Base-by-base conservation (phyloP, 2,329 filamentous ascomycete species). In the Botrytis galanthina region DNA sequence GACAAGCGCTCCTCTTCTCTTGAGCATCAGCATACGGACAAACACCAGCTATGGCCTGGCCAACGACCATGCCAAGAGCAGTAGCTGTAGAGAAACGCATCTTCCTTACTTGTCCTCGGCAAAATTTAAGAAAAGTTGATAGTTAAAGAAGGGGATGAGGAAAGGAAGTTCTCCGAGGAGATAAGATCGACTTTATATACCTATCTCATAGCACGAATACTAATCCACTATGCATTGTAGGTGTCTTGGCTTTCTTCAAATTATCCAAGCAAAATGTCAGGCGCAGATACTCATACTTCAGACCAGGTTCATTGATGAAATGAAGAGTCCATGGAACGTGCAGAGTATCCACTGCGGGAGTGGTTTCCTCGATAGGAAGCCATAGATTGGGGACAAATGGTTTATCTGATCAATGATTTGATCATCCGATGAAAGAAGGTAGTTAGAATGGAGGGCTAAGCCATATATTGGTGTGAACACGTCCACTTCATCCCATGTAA, bases 21-120 rank as follows among this genome's bases (percentile, higher is more conserved):
- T 63, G 61, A 63, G 61, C 37, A 63, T 63, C 61, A 32, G 37
- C 26, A 44, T 63, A 63, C 44, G 61, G 39, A 26, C 26, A 63
- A 44, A 22, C 14, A 44, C 26, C 39, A 26, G 61, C 61, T 44
- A 63, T 22, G 16, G 37, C 61, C 14, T 44, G 61, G 20, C 37
- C 61, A 29, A 44, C 18, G 16, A 44, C 26, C 37, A 63, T 63
- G n/a, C 61, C 37, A 44, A 63, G 39, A n/a, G 39, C 37, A 42
- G 37, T 44, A 63, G 39, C 61, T 44, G 26, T 63, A 44, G 61
- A 44, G 37, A 54, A 51, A 68, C 10, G 64, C 64, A 68, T 68
- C 35, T 68, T 68, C 44, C 14, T 68, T 39, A 26, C 22, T 54
- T 37, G 29, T 51, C 26, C 44, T 51, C 37, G 44, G 9, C 57